Percentiles rank a stretch among this genome's conserved stretches.
Evolutionary conservation across 2,329 filamentous ascomycete species (phyloP).

Genomic region (Blastomyces silverae): DNA sequence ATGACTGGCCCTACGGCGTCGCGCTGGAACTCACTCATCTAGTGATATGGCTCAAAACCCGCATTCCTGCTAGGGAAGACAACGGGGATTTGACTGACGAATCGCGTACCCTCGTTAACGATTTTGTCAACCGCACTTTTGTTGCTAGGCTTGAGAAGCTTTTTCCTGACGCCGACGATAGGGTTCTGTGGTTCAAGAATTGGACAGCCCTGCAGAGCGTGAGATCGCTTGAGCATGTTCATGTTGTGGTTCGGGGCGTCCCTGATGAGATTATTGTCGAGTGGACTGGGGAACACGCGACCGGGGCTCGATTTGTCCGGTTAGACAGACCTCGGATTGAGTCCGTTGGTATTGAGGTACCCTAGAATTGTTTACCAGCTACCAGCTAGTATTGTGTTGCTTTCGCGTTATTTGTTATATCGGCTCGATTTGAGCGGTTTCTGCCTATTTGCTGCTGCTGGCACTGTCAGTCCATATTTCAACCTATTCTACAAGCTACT

Average conservation of each 20-base stretch:
- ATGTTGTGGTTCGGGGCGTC: conserved; percentile 48
- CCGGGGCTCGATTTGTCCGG: too few species aligned
- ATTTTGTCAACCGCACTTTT: conserved; percentile 48
- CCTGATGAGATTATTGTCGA: conserved; percentile 40
- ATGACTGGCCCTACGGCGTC: conserved; percentile 60
- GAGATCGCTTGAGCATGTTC: conserved; percentile 51
- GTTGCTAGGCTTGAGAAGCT: conserved; percentile 38
- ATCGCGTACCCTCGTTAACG: conserved; percentile 44
- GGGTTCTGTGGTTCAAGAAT: conserved; percentile 60
- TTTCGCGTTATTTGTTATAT: background rate
- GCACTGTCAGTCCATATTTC: background rate
- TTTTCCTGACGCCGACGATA: conserved; percentile 34
- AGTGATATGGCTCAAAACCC: conserved; percentile 52
- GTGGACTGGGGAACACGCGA: conserved; percentile 42
- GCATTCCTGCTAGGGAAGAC: conserved; percentile 41
- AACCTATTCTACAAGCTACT: background rate
- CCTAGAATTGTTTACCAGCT: background rate
- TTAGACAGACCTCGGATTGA: background rate
- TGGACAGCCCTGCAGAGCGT: conserved; percentile 57
- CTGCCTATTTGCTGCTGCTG: background rate
- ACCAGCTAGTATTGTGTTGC: background rate
- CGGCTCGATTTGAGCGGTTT: background rate
- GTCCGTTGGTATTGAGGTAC: background rate
- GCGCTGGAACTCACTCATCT: conserved; percentile 50
- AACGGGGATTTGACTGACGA: conserved; percentile 48